Base-by-base conservation (phyloP, 257 asterid species). In the Solanum tarapatanum region DNA sequence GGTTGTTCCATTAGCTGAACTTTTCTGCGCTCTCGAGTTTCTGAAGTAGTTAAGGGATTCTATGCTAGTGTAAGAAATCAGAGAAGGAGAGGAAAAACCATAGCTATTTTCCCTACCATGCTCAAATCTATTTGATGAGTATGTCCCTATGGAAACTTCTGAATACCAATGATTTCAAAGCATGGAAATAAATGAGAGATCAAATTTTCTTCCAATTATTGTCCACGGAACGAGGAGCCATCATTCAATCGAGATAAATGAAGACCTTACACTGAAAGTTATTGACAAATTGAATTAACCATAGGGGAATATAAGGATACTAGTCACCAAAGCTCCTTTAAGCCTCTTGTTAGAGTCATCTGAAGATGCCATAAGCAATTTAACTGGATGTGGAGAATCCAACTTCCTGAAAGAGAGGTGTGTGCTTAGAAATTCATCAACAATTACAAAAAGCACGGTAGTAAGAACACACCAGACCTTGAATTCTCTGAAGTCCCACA, bases 1-100 rank as follows among this genome's bases (percentile, higher is more conserved):
- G 99, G 98, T 75, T 95, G 98, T 89, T 97, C 99, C 91, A 97
- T 98, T 93, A 97, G 87, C 89, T 92, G 94, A 91, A 97, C 97
- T 91, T 93, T 96, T 85, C 99, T 93, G 33, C 98, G 96, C 91
- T 94, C 97, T 87, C 95, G 94, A 36, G 83, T 89, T 88, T 95
- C 99, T 97, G 84, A 85, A 89, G 91, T 89, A 88, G 93, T 90
- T 92, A 95, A 94, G 98, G 93, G 76, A 90, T 86, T 88, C 80
- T n/a, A 69, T 11, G 45, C 37, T 7, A 69, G 74, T 82, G 23
- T 48, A 87, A 37, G 10, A 76, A 83, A 88, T 80, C 86, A 87
- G 75, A 55, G 36, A 79, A 11, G 73, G 58, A 84, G 58, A 73
- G 36, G 64, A 87, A 33, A 80, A n/a, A 79, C 5, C 72, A 70